A percentile compares a stretch with the other conserved stretches of the same genome.
Conservation (phyloP, 306 rosid genomes). For the Mimosa bimucronata region DNA sequence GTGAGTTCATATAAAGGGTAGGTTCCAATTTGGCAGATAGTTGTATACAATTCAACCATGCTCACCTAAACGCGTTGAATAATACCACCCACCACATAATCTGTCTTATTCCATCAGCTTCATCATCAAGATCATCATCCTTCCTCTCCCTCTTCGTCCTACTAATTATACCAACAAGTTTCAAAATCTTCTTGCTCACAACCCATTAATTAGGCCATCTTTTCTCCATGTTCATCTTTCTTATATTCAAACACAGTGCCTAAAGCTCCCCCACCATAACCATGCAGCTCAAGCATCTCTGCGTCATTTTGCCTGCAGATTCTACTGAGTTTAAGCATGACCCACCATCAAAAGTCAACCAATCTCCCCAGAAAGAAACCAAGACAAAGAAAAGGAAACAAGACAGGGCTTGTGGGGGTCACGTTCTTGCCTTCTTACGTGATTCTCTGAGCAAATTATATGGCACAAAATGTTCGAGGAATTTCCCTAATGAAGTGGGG, state of each 20-base stretch:
- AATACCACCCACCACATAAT: conserved; percentile 19
- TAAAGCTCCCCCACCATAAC: not conserved
- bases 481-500: conserved; percentile 31
- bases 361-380: conserved; percentile 36
- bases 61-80: conserved; percentile 62
- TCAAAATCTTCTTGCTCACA: conserved; percentile 16
- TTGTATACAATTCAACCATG: conserved; percentile 53
- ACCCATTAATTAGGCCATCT: conserved; percentile 27
- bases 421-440: conserved; percentile 50
- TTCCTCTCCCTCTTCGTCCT: not conserved
- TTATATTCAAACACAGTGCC: conserved; percentile 5
- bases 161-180: conserved; percentile 23
- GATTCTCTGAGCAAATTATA: conserved; percentile 50
- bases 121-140: not conserved
- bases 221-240: conserved; percentile 37
- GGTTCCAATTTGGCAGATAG: conserved; percentile 52
- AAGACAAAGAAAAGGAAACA: conserved; percentile 24
- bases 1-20: conserved; percentile 33
- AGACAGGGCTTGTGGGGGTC: conserved; percentile 50
- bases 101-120: not conserved
- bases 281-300: conserved; percentile 62
- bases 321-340: conserved; percentile 50
- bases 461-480: conserved; percentile 39
- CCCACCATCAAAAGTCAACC: conserved; percentile 28
- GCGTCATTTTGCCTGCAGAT: conserved; percentile 66